phyloP scores from a whole-genome alignment of 345 rosid species.

The Hypericum androsaemum region DNA sequence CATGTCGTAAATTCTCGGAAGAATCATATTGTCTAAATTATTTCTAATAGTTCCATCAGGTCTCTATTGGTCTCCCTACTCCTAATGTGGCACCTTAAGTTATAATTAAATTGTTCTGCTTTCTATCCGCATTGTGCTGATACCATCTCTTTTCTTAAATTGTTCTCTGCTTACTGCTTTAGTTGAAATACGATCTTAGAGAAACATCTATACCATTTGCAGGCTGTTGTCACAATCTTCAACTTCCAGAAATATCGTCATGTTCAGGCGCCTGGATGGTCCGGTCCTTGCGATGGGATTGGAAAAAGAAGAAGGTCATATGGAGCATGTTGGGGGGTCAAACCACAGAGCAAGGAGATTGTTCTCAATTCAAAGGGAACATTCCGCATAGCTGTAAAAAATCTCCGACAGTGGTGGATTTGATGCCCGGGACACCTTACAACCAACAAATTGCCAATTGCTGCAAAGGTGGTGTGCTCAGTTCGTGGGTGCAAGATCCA shows the following conservation, averaged over 20 bases:
- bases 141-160: too few relatives aligned
- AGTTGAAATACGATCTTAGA: too few relatives aligned
- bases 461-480: constrained; percentile 83
- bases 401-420: constrained; percentile 64
- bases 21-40: too few relatives aligned
- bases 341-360: constrained; percentile 83
- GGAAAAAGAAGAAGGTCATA: constrained; percentile 79
- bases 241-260: constrained; percentile 90
- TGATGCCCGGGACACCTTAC: constrained; percentile 72
- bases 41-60: too few relatives aligned
- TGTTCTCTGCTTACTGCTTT: too few relatives aligned
- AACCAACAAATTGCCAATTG: constrained; percentile 67
- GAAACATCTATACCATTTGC: constrained; percentile 6
- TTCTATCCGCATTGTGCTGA: too few relatives aligned
- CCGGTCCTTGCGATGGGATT: constrained; percentile 73
- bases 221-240: constrained; percentile 68
- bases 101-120: too few relatives aligned
- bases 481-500: constrained; percentile 71
- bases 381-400: constrained; percentile 81
- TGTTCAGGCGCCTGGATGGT: constrained; percentile 76
- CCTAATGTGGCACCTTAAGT: too few relatives aligned
- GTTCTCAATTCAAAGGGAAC: constrained; percentile 69
- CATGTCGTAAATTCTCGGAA: too few relatives aligned
- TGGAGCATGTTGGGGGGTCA: constrained; percentile 75
- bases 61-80: too few relatives aligned